Evolutionary conservation across 2,329 filamentous ascomycete genomes (phyloP), one percentile per base, ranked within the genome.

Genomic region (Colletotrichum ledebouriae): DNA sequence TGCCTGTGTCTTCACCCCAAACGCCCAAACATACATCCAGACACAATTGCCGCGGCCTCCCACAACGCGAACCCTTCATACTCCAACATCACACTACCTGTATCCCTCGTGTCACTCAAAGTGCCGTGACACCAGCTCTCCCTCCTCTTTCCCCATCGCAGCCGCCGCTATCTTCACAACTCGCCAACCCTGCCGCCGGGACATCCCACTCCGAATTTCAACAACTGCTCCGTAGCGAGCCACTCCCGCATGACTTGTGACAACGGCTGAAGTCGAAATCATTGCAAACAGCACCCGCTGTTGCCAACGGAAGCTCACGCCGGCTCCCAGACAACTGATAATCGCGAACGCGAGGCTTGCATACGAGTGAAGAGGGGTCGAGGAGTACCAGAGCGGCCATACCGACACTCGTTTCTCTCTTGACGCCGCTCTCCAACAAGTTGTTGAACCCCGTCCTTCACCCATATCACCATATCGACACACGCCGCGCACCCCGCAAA

Each of bases 401-500:
- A 56, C 17, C 37, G 50, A 57, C 44, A 9, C 37, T 13, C 44
- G n/a, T 44, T 55, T 22, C 20, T 44, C 15, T 50, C 20, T 44
- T 39, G 15, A 22, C 34, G 47, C 34, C 37, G 42, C 42, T 58
- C 63, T 63, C 47, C 29, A 25, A 34, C 29, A 20, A 62, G 50
- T 46, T 7, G 20, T 33, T 47, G 37, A 44, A 65, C 33, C 42
- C 37, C 61, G 20, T 39, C 55, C 25, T 57, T 41, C 63, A 41
- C 47, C 52, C 44, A 60, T 33, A 37, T 58, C 44, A 41, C 52
- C 66, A 65, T 34, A 57, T 65, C 57, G 47, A 65, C 33, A 55
- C 57, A 57, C 50, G 50, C 34, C 25, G 33, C 50, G 56, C 59
- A 66, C 69, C 66, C 69, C 69, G 41, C 69, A 69, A 69, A 46